Evolutionary conservation across 139 green algal genomes (phyloP), one percentile per base, ranked within the genome.

Genomic region (Picochlorum sp.): DNA sequence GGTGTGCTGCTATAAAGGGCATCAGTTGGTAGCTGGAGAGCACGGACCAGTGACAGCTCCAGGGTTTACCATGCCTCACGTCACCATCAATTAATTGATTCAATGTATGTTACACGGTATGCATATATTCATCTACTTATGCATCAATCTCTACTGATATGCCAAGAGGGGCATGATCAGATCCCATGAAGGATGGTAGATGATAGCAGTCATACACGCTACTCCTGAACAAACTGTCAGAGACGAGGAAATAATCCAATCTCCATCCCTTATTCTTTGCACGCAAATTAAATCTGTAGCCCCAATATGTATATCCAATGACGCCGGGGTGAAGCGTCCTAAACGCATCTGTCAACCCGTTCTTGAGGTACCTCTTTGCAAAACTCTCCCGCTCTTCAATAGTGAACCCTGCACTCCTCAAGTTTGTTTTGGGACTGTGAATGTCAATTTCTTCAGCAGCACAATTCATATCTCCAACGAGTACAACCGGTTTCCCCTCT

Each of bases 171-270:
- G 56, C 68, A 49, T 77, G 71, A 68, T 77, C 71, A 37, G 21
- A 73, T 23, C 81, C 80, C 51, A 73, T 61, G 20, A 88, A 56
- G 3, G 84, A 67, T 8, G 69, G 65, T 26, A 88, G 59, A 21
- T 89, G 80, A 65, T 71, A 91, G 49, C 56, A 75, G 58, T 91
- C 85, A 61, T 88, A 58, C 10, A 91, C 69, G 9, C 41, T 5
- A 0, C 16, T 34, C 20, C 56, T 10, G 30, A 85, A 57, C 9
- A 57, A 45, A 23, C 4, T 30, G 28, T 67, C 37, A 4, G 77
- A 69, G 20, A 85, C 83, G 65, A 92, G 56, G 26, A 85, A 88
- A 65, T 91, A 91, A 63, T 92, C 86, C 28, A 92, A 64, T 9
- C 86, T 69, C 86, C 86, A 92, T 13, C 86, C 86, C 24, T 69